These are phyloP conservation scores for Suhomyces taliae DNA, from an alignment of 1,139 yeast genomes.

Conservation along the genomic window DNA sequence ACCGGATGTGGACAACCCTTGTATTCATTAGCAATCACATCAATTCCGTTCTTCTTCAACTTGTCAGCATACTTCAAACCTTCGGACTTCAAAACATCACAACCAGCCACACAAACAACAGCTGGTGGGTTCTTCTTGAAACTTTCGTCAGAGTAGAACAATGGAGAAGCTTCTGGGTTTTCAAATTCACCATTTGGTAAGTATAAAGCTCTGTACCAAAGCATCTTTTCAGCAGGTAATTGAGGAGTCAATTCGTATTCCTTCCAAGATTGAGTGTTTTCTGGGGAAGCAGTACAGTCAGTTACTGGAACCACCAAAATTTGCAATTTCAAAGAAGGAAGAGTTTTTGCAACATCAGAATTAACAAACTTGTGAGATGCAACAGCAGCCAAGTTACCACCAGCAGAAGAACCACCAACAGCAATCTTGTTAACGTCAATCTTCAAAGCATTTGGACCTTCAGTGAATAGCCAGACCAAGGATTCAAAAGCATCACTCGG, in stretches of 20 bases:
- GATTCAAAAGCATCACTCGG: conserved; percentile 47
- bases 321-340: conserved; percentile 43
- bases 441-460: conserved; percentile 21
- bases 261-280: conserved; percentile 39
- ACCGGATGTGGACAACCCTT: conserved; percentile 50
- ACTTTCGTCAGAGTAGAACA: conserved; percentile 41
- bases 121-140: conserved; percentile 44
- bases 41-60: conserved; percentile 38
- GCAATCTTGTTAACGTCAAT: conserved; percentile 37
- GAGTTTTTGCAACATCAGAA: conserved; percentile 18
- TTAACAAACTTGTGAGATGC: conserved; percentile 40
- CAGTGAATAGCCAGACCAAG: conserved; percentile 19
- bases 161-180: conserved; percentile 46
- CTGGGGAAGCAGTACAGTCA: conserved; percentile 45
- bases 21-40: conserved; percentile 33
- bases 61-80: conserved; percentile 45
- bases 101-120: conserved; percentile 43
- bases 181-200: conserved; percentile 36
- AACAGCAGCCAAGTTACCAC: conserved; percentile 47
- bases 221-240: conserved; percentile 49
- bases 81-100: conserved; percentile 48
- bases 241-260: conserved; percentile 46
- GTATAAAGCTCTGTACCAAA: conserved; percentile 48
- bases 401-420: conserved; percentile 52
- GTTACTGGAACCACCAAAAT: conserved; percentile 50